Base-by-base conservation (phyloP, 2,329 filamentous ascomycete species). In the Hysterium pulicare region DNA sequence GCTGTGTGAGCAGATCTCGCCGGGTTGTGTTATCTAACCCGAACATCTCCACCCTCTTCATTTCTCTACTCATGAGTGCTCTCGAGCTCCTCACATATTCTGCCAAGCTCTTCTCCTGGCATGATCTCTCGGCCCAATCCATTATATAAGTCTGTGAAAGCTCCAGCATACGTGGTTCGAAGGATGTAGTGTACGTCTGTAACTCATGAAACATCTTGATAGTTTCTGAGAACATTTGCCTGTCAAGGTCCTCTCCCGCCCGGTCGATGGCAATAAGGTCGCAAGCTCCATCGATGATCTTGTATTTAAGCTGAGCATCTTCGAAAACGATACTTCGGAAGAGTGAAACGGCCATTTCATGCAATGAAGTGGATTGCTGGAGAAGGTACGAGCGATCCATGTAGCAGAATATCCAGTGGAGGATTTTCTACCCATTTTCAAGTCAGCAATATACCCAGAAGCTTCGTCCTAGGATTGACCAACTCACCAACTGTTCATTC, bases 321-420 rank as follows among this genome's bases (percentile, higher is more conserved):
- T 74, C 69, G 52, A 83, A 81, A 24, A 86, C 70, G 35, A 72
- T 65, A 7, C 70, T 77, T 40, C 87, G 80, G 62, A 97, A 98
- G 46, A 89, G 77, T 11, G 75, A 69, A 42, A 93, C 82, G 4
- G 84, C 81, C 72, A 95, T 83, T 58, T 95, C 88, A 58, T 90
- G 86, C 43, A 98, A 81, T 24, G 86, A 86, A 17, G 84, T 81
- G 52, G 84, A 82, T 34, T 83, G 82, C 44, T 85, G 83, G 2
- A 95, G 73, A 6, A 98, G 76, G 60, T 90, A 96, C 2, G 90
- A 87, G 49, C 93, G 83, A 63, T 98, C 91, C 51, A 98, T 78
- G 59, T 90, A 98, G 70, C 90, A 95, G 69, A 96, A 97, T 30
- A 94, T 86, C 49, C 87, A 91, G 37, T 90, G 82, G 40, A 98